Base-by-base conservation (phyloP, 2,329 filamentous ascomycete genomes). In the Rutstroemia sp. region DNA sequence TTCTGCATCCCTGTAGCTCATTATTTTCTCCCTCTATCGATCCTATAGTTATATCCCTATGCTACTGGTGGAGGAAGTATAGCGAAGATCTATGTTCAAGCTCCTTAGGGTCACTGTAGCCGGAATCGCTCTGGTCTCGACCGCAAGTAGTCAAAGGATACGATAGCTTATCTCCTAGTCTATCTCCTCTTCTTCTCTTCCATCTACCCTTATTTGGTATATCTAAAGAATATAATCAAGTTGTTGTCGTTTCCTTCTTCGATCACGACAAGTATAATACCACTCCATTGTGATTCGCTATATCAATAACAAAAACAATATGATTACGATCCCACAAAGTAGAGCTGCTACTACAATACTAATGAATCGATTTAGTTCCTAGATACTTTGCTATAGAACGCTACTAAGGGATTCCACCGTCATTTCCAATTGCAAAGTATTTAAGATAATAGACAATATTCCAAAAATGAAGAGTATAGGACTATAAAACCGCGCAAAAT, bases 391-490 rank as follows among this genome's bases (percentile, higher is more conserved):
- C 42, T 19, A 45, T 9, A 9, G 42, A 45, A 18, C 19, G 19
- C 42, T 12, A 12, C 9, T 25, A 45, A 45, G 42, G 10, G 42
- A 19, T 45, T 54, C 56, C 2, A 61, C 61, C 1, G 59, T 51
- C 23, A 66, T 46, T 19, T 39, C 54, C 10, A 66, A 58, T 54
- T 67, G 63, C 42, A 68, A 46, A 16, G 58, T 62, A 21, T 55
- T 64, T 41, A 70, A 57, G 14, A 66, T 52, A 12, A 65, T 58
- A 2, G 64, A 61, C 3, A 61, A 12, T 9, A 65, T 51, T 2
- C 52, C 63, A 39, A 69, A 59, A 8, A 65, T 37, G 38, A 69
- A 67, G 18, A 69, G 37, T 2, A 67, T 46, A 1, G 62, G 63
- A 7, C 46, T 60, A 53, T 62, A 67, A 48, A 64, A 65, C 6